Percentiles rank a stretch among this genome's conserved stretches.
Evolutionary conservation across 305 asterid genomes (phyloP).

Genomic region (Rubia balearica): DNA sequence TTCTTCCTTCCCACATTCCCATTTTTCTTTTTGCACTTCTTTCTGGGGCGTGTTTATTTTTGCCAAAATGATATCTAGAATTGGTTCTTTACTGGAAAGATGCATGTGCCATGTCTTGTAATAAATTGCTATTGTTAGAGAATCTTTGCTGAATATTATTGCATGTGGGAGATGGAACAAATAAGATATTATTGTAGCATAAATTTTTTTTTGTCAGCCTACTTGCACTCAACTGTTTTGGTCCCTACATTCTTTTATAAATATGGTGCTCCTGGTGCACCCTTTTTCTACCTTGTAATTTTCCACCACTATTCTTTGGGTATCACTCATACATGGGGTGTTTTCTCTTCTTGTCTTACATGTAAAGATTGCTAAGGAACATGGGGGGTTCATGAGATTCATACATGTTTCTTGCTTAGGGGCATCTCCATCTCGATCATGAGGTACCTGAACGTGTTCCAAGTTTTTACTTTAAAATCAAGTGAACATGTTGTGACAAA

Average conservation of each 20-base stretch:
- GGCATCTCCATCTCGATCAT: conserved; percentile 67
- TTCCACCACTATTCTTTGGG: conserved; percentile 3
- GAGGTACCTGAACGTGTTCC: too few species aligned
- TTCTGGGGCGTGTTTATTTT: neutral
- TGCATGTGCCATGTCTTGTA: neutral
- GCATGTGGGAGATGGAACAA: neutral
- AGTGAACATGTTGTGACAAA: too few species aligned
- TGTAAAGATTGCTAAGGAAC: conserved; percentile 85
- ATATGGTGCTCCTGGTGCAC: neutral
- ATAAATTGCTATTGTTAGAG: neutral
- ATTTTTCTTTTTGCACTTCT: neutral
- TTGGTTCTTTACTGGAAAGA: neutral
- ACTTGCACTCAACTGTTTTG: neutral
- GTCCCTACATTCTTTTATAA: neutral
- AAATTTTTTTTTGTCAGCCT: neutral
- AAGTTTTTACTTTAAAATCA: too few species aligned
- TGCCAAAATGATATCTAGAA: neutral
- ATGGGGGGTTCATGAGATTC: conserved; percentile 91
- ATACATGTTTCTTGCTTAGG: conserved; percentile 92
- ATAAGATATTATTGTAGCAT: neutral
- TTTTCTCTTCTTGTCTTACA: conserved; percentile 12
- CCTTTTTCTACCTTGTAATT: neutral
- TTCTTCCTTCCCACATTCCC: conserved; percentile 8
- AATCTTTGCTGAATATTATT: neutral
- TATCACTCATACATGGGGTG: neutral